Percentiles rank a stretch among this genome's conserved stretches.
Evolutionary conservation across 257 asterid species (phyloP).

Genomic region (Euphrasia confusa): DNA sequence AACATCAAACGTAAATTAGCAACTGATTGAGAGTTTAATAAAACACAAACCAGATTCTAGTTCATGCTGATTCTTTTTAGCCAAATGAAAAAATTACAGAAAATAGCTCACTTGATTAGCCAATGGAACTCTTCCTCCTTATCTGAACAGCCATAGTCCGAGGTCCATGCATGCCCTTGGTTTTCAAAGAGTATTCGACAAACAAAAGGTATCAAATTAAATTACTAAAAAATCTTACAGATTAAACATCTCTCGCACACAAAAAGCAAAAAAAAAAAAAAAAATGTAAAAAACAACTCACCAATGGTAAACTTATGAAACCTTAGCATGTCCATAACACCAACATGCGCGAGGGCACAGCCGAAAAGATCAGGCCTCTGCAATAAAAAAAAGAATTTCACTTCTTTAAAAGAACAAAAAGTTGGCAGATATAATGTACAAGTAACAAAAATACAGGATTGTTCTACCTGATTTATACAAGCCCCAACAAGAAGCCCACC

Average conservation of each 20-base stretch:
- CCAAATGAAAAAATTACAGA: slow-evolving; percentile 15
- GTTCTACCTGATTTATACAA: slow-evolving; percentile 79
- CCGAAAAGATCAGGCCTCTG: slow-evolving; percentile 98
- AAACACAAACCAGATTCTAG: background rate
- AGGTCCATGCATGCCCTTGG: slow-evolving; percentile 97
- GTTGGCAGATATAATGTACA: background rate
- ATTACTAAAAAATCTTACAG: slow-evolving; percentile 2
- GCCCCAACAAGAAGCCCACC: slow-evolving; percentile 97
- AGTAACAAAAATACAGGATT: background rate
- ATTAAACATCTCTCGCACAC: background rate
- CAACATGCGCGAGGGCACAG: slow-evolving; percentile 98
- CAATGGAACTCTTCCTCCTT: slow-evolving; percentile 86
- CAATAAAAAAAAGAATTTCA: slow-evolving; percentile 11
- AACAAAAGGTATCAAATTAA: slow-evolving; percentile 1
- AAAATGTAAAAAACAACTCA: slow-evolving; percentile 24
- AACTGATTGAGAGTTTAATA: slow-evolving; percentile 4
- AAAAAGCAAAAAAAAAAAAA: background rate
- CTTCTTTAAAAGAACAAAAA: background rate
- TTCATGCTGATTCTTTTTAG: slow-evolving; percentile 3
- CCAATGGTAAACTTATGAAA: slow-evolving; percentile 98
- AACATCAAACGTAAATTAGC: background rate
- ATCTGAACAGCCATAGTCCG: slow-evolving; percentile 95
- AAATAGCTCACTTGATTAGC: slow-evolving; percentile 68
- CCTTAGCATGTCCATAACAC: slow-evolving; percentile 98
- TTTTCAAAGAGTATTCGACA: slow-evolving; percentile 12